Base-by-base conservation (phyloP, 208 protist species). In the Angomonas deanei region DNA sequence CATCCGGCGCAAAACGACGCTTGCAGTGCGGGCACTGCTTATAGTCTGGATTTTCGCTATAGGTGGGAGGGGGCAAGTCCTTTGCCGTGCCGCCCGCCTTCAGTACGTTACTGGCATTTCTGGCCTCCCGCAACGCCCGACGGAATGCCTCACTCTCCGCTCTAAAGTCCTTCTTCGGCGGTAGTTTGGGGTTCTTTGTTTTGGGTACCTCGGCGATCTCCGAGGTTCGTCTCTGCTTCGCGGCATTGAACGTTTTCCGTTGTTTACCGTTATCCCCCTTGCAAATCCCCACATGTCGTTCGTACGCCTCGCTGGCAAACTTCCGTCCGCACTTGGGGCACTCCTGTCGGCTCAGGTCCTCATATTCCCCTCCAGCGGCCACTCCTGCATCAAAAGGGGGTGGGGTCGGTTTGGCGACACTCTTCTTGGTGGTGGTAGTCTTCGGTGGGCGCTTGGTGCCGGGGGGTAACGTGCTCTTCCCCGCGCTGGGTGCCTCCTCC, bases 1-100 rank as follows among this genome's bases (percentile, higher is more conserved):
- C 84, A 28, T 91, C 80, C 15, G 80, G 71, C 1, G 82, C 84
- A 73, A 97, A 97, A 23, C 88, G 80, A 13, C 92, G 76, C 33
- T 71, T 54, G 66, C 92, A 97, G 56, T 96, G 82, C n/a, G 84
- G 88, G 53, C 92, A 97, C 49, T 62, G 75, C 3, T 88, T 76
- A 50, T 95, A 95, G 60, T 94, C 75, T 8, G 84, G 79, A 61
- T 97, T 91, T 31, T 77, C 78, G 27, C 80, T 91, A 65, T 94
- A 95, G 34, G 87, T 89, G 24, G 92, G 89, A 17, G 92, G 89
- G 6, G 90, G 92, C 49, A 97, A 67, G 55, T 93, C 78, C 61
- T 77, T 83, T 1, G 71, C 64, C 6, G 71, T 82, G 8, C 87
- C 86, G 17, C 91, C 91, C 21, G 77, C 59, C 63, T 90, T 91